phyloP scores from a whole-genome alignment of 768 basidiomycete genomes.

The Boletus rubropictus region DNA sequence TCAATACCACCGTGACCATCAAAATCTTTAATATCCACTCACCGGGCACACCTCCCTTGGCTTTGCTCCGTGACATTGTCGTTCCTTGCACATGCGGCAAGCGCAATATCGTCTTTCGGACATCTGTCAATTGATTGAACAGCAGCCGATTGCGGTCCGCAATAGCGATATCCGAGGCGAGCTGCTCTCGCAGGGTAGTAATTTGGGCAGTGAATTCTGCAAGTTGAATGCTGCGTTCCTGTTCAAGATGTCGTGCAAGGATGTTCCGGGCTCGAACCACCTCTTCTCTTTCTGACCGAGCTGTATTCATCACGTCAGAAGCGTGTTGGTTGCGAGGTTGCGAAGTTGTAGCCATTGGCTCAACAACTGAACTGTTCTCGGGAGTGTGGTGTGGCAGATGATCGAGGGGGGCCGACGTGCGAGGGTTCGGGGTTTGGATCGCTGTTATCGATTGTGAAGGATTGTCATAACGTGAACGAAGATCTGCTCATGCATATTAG shows the following conservation, averaged over 20 bases:
- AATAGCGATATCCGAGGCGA: not conserved
- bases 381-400: not conserved
- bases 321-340: too few relatives aligned
- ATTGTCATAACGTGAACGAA: not conserved
- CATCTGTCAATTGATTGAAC: not conserved
- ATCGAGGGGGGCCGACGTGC: too few relatives aligned
- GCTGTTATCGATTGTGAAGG: not conserved
- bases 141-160: not conserved
- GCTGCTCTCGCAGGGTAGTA: not conserved
- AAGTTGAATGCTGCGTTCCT: not conserved
- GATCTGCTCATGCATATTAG: not conserved
- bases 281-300: not conserved
- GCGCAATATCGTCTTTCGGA: not conserved
- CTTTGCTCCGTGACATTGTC: not conserved
- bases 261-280: not conserved
- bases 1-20: not conserved
- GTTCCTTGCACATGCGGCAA: not conserved
- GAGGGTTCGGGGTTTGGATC: not conserved
- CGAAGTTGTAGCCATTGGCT: not conserved
- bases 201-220: too few relatives aligned
- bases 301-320: too few relatives aligned
- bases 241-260: not conserved
- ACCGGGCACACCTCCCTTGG: not conserved
- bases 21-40: not conserved
- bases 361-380: not conserved